Evolutionary conservation across 768 basidiomycete genomes (phyloP).

Genomic region (Termitomyces sp.): DNA sequence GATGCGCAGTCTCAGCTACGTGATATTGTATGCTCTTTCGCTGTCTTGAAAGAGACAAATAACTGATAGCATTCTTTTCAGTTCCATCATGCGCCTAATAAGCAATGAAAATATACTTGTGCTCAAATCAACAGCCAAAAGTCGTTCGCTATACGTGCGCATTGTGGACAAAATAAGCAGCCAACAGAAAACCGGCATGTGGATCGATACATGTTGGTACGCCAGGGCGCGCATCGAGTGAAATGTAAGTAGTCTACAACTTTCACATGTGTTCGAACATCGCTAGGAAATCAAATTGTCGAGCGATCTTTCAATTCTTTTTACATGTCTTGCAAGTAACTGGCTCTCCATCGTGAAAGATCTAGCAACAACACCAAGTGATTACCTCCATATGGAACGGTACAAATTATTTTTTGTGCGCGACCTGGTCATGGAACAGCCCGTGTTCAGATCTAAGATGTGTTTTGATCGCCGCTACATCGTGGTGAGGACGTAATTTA

Average conservation of each 20-base stretch:
- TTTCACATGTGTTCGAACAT: not conserved
- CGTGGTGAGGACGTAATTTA: conserved; percentile 1
- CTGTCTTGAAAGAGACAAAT: not conserved
- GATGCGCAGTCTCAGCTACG: conserved; percentile 85
- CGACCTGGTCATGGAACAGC: not conserved
- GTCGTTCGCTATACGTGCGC: not conserved
- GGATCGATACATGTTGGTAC: too few species aligned
- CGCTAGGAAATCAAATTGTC: not conserved
- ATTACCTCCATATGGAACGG: not conserved
- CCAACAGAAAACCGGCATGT: too few species aligned
- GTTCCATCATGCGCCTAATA: conserved; percentile 54
- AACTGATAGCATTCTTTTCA: conserved; percentile 17
- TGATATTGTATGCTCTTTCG: conserved; percentile 61
- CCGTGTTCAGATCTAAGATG: not conserved
- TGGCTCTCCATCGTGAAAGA: not conserved
- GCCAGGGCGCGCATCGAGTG: too few species aligned
- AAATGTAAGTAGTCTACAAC: not conserved
- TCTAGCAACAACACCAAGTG: not conserved
- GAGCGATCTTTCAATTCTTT: not conserved
- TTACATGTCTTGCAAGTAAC: not conserved
- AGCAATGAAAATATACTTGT: conserved; percentile 20
- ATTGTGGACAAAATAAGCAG: not conserved
- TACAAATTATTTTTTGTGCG: not conserved
- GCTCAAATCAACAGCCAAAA: not conserved
- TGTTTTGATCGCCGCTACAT: conserved; percentile 2